Percentiles rank a stretch among this genome's conserved stretches.
Conservation (phyloP, 225 moss, liverwort and hornwort genomes). For the Antitrichia curtipendula region DNA sequence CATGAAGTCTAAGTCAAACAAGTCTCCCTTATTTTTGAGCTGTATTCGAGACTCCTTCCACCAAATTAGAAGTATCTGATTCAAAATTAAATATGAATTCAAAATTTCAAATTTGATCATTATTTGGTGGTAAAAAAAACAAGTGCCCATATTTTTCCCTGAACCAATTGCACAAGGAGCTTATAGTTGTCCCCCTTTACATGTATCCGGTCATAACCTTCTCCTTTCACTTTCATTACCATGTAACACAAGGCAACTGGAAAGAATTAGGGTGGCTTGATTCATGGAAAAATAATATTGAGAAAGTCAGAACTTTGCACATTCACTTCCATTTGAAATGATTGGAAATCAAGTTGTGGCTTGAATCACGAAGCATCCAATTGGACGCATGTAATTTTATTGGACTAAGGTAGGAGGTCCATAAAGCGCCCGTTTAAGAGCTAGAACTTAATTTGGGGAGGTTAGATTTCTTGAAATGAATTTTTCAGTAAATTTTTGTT, state of each 20-base stretch:
- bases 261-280: neutral
- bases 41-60: neutral
- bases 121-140: too few relatives aligned
- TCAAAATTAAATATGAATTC: neutral
- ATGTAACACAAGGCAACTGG: neutral
- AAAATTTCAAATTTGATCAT: too few relatives aligned
- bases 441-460: neutral
- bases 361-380: neutral
- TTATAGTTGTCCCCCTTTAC: neutral
- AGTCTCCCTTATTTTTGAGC: neutral
- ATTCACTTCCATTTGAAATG: neutral
- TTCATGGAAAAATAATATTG: neutral
- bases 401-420: neutral
- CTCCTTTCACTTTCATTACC: neutral
- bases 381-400: neutral
- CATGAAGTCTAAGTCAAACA: neutral
- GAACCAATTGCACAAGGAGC: neutral
- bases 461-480: neutral
- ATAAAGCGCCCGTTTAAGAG: neutral
- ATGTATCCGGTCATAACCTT: neutral
- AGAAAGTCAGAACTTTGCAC: rapidly evolving
- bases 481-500: neutral
- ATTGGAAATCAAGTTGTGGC: neutral
- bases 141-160: too few relatives aligned
- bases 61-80: too few relatives aligned